Percentiles rank a stretch among this genome's conserved stretches.
Evolutionary conservation across 768 basidiomycete species (phyloP).

Genomic region (Lentinula boryana): DNA sequence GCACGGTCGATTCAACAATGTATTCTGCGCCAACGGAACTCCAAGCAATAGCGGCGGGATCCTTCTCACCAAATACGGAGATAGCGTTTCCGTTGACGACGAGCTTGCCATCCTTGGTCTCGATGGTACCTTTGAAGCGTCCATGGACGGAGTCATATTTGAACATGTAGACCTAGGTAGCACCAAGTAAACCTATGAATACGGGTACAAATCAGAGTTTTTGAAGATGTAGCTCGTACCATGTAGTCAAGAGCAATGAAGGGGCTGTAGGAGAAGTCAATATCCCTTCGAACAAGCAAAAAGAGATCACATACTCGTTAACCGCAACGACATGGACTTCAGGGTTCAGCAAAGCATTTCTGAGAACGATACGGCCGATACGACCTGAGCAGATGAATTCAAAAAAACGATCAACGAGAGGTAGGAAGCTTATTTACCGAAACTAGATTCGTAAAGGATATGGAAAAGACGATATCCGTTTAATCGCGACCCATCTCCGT

Average conservation of each 20-base stretch:
- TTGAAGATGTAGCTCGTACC: slow-evolving; percentile 38
- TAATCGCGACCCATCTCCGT: neutral
- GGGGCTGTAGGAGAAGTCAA: slow-evolving; percentile 48
- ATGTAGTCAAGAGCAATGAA: slow-evolving; percentile 98
- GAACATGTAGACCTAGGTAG: slow-evolving; percentile 89
- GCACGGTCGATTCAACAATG: slow-evolving; percentile 91
- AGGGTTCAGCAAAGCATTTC: slow-evolving; percentile 78
- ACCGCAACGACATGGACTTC: slow-evolving; percentile 86
- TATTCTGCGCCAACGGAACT: slow-evolving; percentile 77
- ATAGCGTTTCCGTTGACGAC: slow-evolving; percentile 75
- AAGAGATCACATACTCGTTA: slow-evolving; percentile 68
- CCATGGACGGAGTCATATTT: slow-evolving; percentile 94
- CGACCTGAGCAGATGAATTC: slow-evolving; percentile 57
- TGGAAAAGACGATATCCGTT: neutral
- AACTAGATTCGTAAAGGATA: slow-evolving; percentile 35
- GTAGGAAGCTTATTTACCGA: slow-evolving; percentile 48
- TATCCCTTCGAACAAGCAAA: slow-evolving; percentile 7
- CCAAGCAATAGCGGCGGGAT: slow-evolving; percentile 87
- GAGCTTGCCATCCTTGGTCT: slow-evolving; percentile 85
- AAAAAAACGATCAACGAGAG: neutral
- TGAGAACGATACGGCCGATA: slow-evolving; percentile 97
- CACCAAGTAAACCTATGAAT: slow-evolving; percentile 1
- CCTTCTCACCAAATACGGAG: slow-evolving; percentile 76
- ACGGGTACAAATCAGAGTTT: neutral
- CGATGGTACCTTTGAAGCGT: slow-evolving; percentile 81